A percentile compares a stretch with the other conserved stretches of the same genome.
Conservation (phyloP, 2,329 filamentous ascomycete genomes). For the Neonectria sp. region DNA sequence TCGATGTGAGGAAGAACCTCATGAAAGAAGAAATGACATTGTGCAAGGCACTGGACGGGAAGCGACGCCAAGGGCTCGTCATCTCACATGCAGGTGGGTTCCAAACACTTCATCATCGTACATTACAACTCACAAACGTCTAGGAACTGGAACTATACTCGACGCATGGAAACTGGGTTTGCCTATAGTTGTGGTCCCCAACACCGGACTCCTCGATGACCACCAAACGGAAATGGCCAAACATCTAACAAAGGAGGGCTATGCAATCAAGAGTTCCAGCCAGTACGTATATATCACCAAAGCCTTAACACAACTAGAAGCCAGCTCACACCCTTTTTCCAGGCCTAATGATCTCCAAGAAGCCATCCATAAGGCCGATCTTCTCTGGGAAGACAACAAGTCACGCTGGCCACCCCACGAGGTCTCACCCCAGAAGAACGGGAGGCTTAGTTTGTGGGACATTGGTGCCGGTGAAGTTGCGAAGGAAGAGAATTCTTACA, state of each 20-base stretch:
- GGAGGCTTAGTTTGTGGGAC: constrained; percentile 53
- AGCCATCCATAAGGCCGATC: constrained; percentile 55
- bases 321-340: neutral
- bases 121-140: constrained; percentile 25
- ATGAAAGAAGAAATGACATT: constrained; percentile 66
- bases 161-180: constrained; percentile 82
- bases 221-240: constrained; percentile 91
- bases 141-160: constrained; percentile 91
- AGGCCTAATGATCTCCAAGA: constrained; percentile 53
- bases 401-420: constrained; percentile 53
- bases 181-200: constrained; percentile 91
- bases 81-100: constrained; percentile 89
- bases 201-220: constrained; percentile 85
- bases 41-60: constrained; percentile 64
- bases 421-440: constrained; percentile 33
- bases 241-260: constrained; percentile 80
- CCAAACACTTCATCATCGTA: neutral
- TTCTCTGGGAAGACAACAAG: constrained; percentile 55
- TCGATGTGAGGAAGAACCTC: constrained; percentile 53
- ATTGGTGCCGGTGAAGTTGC: constrained; percentile 51
- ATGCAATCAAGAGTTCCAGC: constrained; percentile 80
- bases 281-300: constrained; percentile 64
- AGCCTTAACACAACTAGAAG: neutral
- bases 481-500: constrained; percentile 55
- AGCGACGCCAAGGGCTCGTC: constrained; percentile 76